Evolutionary conservation across 192 early-diverging fungal genomes (phyloP).

Genomic region (Nowakowskiella sp.): DNA sequence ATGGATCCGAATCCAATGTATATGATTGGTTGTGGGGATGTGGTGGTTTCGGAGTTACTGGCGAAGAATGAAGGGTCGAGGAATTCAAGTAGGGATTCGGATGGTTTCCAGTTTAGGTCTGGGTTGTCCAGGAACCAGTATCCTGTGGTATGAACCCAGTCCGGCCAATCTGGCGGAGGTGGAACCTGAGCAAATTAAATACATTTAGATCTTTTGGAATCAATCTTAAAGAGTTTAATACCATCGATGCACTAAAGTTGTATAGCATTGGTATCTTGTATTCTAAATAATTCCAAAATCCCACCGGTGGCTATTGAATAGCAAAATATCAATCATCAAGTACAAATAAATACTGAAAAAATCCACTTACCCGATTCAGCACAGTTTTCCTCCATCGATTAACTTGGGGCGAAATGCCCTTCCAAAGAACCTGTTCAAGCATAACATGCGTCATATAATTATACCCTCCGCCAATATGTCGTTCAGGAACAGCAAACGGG

Average conservation of each 20-base stretch:
- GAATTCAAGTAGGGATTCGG: slow-evolving; percentile 44
- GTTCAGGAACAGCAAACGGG: slow-evolving; percentile 52
- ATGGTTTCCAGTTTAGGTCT: slow-evolving; percentile 49
- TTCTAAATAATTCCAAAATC: slow-evolving; percentile 39
- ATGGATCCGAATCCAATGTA: slow-evolving; percentile 79
- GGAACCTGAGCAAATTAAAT: slow-evolving; percentile 35
- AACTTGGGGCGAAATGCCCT: slow-evolving; percentile 44
- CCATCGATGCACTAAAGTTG: slow-evolving; percentile 49
- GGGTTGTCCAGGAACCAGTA: slow-evolving; percentile 71
- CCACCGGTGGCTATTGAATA: slow-evolving; percentile 35
- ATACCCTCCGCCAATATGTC: slow-evolving; percentile 25
- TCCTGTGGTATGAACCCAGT: slow-evolving; percentile 60
- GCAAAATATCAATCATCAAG: neutral
- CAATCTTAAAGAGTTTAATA: too few species aligned
- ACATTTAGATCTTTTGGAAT: too few species aligned
- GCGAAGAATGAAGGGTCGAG: slow-evolving; percentile 17
- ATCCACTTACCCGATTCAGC: slow-evolving; percentile 17
- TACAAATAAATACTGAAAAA: neutral
- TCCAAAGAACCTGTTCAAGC: slow-evolving; percentile 64
- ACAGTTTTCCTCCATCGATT: slow-evolving; percentile 48
- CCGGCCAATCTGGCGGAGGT: slow-evolving; percentile 54
- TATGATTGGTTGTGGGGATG: slow-evolving; percentile 16
- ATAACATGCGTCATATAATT: slow-evolving; percentile 63
- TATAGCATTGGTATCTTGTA: slow-evolving; percentile 57
- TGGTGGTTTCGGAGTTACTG: slow-evolving; percentile 24